Conservation (phyloP, 768 basidiomycete species). For the Lactarius deliciosus region DNA sequence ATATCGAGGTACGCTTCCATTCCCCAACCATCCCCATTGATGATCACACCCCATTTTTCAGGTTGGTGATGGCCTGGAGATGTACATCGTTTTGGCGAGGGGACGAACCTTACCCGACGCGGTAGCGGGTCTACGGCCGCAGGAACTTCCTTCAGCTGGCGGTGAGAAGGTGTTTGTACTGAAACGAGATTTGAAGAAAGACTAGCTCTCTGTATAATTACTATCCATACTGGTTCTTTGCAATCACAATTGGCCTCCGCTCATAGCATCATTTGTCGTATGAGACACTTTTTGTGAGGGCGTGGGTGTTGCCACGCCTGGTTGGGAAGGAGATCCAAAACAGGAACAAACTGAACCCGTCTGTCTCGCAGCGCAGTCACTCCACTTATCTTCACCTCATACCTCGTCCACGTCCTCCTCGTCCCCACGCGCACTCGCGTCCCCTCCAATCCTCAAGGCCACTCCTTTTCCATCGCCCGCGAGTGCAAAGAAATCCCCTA, state of each 20-base stretch:
- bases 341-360: slow-evolving; percentile 25
- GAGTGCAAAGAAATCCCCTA: not conserved
- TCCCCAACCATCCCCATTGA: not conserved
- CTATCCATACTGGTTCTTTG: not conserved
- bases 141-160: slow-evolving; percentile 63
- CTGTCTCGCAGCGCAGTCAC: slow-evolving; percentile 26
- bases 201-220: slow-evolving; percentile 42
- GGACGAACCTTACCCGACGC: slow-evolving; percentile 61
- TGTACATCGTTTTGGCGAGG: slow-evolving; percentile 79
- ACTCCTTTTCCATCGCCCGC: not conserved
- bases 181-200: slow-evolving; percentile 79
- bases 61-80: slow-evolving; percentile 96
- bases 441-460: not conserved
- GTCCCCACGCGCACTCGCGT: slow-evolving; percentile 21
- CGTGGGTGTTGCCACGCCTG: slow-evolving; percentile 4
- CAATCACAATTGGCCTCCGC: slow-evolving; percentile 11
- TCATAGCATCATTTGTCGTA: slow-evolving; percentile 14
- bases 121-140: slow-evolving; percentile 52
- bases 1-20: slow-evolving; percentile 76
- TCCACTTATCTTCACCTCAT: slow-evolving; percentile 25
- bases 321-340: slow-evolving; percentile 24
- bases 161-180: slow-evolving; percentile 78
- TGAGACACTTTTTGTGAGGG: too few species aligned
- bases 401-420: slow-evolving; percentile 19
- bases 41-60: slow-evolving; percentile 34